A percentile compares a stretch with the other conserved stretches of the same genome.
These are phyloP conservation scores for Hypoxylon sp. DNA, from an alignment of 2,329 filamentous ascomycete species.

Conservation along the genomic window DNA sequence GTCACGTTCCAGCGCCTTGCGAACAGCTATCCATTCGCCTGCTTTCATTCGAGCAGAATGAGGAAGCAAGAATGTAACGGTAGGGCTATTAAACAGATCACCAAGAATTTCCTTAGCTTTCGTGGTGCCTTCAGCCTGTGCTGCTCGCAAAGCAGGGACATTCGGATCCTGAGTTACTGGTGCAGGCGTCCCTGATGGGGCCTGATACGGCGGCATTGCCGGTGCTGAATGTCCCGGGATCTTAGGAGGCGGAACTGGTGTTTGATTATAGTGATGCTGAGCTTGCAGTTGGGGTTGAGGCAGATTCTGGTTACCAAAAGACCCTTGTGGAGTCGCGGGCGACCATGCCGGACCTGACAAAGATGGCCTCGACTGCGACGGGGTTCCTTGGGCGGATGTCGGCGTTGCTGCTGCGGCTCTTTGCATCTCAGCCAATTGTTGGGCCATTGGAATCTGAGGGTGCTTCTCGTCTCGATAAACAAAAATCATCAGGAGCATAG, in stretches of 20 bases:
- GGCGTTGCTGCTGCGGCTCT: conserved; percentile 53
- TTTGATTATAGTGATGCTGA: conserved; percentile 54
- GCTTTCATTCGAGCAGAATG: conserved; percentile 78
- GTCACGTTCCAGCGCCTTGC: conserved; percentile 76
- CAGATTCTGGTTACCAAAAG: conserved; percentile 48
- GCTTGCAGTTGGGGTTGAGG: conserved; percentile 40
- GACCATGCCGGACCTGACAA: conserved; percentile 69
- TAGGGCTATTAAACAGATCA: conserved; percentile 72
- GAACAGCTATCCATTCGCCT: conserved; percentile 82
- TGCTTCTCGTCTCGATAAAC: conserved; percentile 78
- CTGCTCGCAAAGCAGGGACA: conserved; percentile 58
- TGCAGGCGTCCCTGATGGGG: conserved; percentile 34
- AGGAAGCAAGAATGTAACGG: conserved; percentile 77
- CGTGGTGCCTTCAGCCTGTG: conserved; percentile 67
- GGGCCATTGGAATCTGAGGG: conserved; percentile 54
- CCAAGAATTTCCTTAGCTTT: conserved; percentile 77
- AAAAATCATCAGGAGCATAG: conserved; percentile 86
- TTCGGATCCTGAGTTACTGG: conserved; percentile 55
- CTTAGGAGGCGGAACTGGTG: conserved; percentile 54
- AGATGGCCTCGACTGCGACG: conserved; percentile 62
- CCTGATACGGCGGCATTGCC: conserved; percentile 42
- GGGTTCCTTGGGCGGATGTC: conserved; percentile 39
- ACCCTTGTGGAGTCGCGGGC: conserved; percentile 63
- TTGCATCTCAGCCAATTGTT: conserved; percentile 45
- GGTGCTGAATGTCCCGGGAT: conserved; percentile 53